Evolutionary conservation across 2,329 filamentous ascomycete genomes (phyloP), one percentile per base, ranked within the genome.

Genomic region (Metarhizium rileyi): DNA sequence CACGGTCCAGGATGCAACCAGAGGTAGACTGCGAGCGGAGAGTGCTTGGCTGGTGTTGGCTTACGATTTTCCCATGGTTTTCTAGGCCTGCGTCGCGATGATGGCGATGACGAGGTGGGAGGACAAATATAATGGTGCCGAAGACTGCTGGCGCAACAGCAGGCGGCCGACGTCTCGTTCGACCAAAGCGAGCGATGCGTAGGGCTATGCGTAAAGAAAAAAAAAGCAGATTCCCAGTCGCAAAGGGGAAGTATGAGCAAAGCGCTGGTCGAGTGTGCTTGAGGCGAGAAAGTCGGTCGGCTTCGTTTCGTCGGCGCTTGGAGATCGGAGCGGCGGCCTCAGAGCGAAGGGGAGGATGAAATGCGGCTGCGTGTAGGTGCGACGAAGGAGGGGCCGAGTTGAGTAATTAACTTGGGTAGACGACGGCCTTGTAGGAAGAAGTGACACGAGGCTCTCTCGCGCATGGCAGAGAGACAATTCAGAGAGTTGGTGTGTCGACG

Each of bases 21-120:
- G 18, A 7, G 20, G 16, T n/a, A 20, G 6, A 6, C 35, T 9
- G 16, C 16, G 16, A n/a, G n/a, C n/a, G 16, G 6, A n/a, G 16
- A 12, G 41, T 8, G n/a, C n/a, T n/a, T n/a, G 14, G 7, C n/a
- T 9, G 45, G 33, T 26, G 4, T 20, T 18, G 28, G 20, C 50
- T 52, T 52, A 52, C 50, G 50, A 52, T 52, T 52, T 52, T 4
- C 50, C 50, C 50, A 52, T 52, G n/a, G 33, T 49, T 44, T 26
- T n/a, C 14, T 22, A n/a, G 27, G 25, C 14, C 35, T 12, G 18
- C 16, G 28, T 26, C 27, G 47, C 25, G 28, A 25, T 7, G 16
- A 38, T 22, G 35, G 35, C 35, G 35, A 7, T 8, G 18, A 8
- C 35, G n/a, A 22, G 35, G n/a, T 20, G 35, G 16, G 35, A 22